These are phyloP conservation scores for Daldinia sp. DNA, from an alignment of 2,329 filamentous ascomycete genomes.

Conservation along the genomic window DNA sequence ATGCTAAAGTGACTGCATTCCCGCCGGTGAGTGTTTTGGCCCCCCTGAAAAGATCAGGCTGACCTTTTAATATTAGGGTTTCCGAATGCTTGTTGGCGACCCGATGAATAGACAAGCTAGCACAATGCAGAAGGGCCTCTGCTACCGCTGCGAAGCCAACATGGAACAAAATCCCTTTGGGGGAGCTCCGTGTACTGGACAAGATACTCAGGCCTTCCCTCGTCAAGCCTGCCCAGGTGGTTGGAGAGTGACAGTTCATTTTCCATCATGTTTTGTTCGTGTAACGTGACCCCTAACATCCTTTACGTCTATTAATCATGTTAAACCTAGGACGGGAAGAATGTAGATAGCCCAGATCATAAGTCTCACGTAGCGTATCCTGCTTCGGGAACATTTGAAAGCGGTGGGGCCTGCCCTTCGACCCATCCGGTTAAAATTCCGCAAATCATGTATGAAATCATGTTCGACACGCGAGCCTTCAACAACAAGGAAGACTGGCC, in stretches of 20 bases:
- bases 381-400: constrained; percentile 43
- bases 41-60: constrained; percentile 3
- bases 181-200: constrained; percentile 45
- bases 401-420: constrained; percentile 42
- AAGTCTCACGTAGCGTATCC: constrained; percentile 46
- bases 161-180: constrained; percentile 46
- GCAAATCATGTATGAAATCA: constrained; percentile 54
- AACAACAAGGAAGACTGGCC: constrained; percentile 49
- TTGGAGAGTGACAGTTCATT: constrained; percentile 44
- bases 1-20: constrained; percentile 44
- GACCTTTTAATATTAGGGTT: constrained; percentile 37
- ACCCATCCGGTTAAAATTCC: constrained; percentile 48
- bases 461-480: constrained; percentile 50
- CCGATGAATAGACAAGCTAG: constrained; percentile 39
- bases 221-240: constrained; percentile 40
- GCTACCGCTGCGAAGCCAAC: constrained; percentile 46
- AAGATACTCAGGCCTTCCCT: constrained; percentile 44
- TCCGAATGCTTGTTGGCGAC: constrained; percentile 47
- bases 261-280: constrained; percentile 47
- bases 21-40: constrained; percentile 37
- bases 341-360: constrained; percentile 47
- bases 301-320: not conserved
- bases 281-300: constrained; percentile 11
- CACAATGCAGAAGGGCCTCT: constrained; percentile 44
- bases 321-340: constrained; percentile 49